Base-by-base conservation (phyloP, 129 eudicot genomes). In the Gnaphalium uliginosum region DNA sequence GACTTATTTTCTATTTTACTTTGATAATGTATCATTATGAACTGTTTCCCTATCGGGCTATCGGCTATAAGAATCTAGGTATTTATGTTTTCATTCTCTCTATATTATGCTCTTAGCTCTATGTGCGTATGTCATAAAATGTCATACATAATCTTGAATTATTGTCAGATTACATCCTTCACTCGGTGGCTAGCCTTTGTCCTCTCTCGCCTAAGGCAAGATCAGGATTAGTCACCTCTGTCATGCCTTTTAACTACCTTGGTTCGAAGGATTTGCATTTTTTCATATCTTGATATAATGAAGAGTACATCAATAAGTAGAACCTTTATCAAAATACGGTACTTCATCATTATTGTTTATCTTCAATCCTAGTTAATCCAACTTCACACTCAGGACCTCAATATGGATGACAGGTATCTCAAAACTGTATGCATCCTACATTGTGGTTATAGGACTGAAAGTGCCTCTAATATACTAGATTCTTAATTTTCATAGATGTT, bases 381-480 rank as follows among this genome's bases (percentile, higher is more conserved):
- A 73, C 68, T 72, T 17, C 33, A 1, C 39, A 22, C 68, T 23
- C 15, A 15, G 18, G 18, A 56, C 11, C 58, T 33, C 76, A 32
- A 54, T 54, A 72, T 7, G 46, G 53, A 66, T 24, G 41, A 51
- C 53, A 13, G 21, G 65, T 50, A 2, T 66, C 62, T 26, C 21
- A 66, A 76, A 61, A 66, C 32, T 41, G 19, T 66, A 76, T 9
- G 27, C 17, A 51, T 64, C 17, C 79, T 46, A 46, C n/a, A 13
- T 46, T 13, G n/a, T 46, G 17, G n/a, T 69, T 69, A 69, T 29
- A 71, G n/a, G 29, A 51, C 50, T 71, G 25, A 50, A 50, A 23
- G 74, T 69, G n/a, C 43, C 62, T 50, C 27, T 33, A 17, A 27
- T 26, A 43, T 43, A 43, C 51, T 43, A 43, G 2, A 13, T 24